Conservation (phyloP, 768 basidiomycete genomes). For the Lactarius hatsudake region DNA sequence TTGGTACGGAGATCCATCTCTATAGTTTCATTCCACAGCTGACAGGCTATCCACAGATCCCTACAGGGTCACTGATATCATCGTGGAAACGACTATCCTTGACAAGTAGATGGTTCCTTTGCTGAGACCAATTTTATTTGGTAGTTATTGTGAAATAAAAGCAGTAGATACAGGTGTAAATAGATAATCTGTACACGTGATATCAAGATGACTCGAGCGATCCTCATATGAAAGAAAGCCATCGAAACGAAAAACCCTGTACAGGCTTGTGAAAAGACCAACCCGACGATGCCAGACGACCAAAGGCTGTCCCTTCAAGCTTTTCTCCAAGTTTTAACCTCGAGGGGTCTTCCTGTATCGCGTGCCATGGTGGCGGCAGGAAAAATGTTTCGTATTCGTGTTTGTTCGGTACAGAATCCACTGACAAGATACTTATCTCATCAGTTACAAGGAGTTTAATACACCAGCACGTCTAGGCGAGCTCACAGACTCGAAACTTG, state of each 20-base stretch:
- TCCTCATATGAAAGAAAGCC: too few species aligned
- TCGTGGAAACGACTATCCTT: conserved; percentile 83
- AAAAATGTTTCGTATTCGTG: conserved; percentile 33
- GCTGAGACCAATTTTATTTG: neutral
- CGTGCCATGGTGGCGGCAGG: conserved; percentile 36
- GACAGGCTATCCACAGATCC: conserved; percentile 56
- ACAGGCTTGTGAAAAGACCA: neutral
- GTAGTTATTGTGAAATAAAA: conserved; percentile 9
- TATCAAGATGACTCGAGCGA: too few species aligned
- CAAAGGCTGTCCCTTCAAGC: conserved; percentile 32
- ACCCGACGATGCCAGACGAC: conserved; percentile 22
- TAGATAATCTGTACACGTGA: neutral
- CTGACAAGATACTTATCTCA: neutral
- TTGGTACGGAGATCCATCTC: conserved; percentile 55
- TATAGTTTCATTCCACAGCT: conserved; percentile 2
- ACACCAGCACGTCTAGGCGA: conserved; percentile 55
- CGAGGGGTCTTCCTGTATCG: conserved; percentile 30
- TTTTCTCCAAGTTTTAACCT: conserved; percentile 36
- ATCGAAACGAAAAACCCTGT: too few species aligned
- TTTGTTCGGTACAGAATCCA: neutral
- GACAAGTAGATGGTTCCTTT: conserved; percentile 43
- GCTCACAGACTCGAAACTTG: conserved; percentile 60
- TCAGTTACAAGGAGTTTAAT: conserved; percentile 70
- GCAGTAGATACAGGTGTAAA: neutral
- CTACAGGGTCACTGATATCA: conserved; percentile 88